These are phyloP conservation scores for Grosmannia clavigera DNA, from an alignment of 2,329 filamentous ascomycete genomes.

Conservation along the genomic window DNA sequence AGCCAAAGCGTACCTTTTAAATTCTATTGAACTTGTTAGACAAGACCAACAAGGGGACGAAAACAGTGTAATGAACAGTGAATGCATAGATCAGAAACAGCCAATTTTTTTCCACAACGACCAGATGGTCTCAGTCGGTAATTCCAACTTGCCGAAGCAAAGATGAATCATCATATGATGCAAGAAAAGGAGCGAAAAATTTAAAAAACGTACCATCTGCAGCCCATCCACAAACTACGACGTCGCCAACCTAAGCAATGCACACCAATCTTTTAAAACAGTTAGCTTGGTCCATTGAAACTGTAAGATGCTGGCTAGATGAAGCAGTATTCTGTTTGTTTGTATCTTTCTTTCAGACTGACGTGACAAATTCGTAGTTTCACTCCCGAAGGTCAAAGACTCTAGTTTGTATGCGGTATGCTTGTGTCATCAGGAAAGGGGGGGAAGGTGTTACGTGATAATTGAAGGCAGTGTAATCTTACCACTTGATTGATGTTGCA, in stretches of 20 bases:
- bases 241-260: neutral
- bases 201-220: neutral
- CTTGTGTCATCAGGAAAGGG: conserved; percentile 61
- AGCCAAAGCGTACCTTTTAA: conserved; percentile 16
- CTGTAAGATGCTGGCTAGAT: neutral
- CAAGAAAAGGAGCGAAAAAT: neutral
- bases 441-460: conserved; percentile 12
- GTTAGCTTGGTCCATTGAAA: neutral
- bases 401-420: conserved; percentile 92
- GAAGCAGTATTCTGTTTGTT: neutral
- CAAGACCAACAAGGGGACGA: neutral
- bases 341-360: conserved; percentile 62
- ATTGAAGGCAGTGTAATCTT: conserved; percentile 10
- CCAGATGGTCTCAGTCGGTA: conserved; percentile 66
- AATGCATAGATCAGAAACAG: conserved; percentile 59
- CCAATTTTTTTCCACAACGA: conserved; percentile 70
- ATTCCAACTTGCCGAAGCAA: conserved; percentile 75
- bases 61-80: neutral
- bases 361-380: conserved; percentile 79
- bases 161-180: conserved; percentile 52
- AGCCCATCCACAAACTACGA: neutral
- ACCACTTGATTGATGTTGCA: conserved; percentile 11
- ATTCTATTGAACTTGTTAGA: conserved; percentile 4
- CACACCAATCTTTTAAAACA: neutral
- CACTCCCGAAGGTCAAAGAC: conserved; percentile 86